Percentiles rank a stretch among this genome's conserved stretches.
Conservation (phyloP, 2,329 filamentous ascomycete genomes). For the Colletotrichum sp. region DNA sequence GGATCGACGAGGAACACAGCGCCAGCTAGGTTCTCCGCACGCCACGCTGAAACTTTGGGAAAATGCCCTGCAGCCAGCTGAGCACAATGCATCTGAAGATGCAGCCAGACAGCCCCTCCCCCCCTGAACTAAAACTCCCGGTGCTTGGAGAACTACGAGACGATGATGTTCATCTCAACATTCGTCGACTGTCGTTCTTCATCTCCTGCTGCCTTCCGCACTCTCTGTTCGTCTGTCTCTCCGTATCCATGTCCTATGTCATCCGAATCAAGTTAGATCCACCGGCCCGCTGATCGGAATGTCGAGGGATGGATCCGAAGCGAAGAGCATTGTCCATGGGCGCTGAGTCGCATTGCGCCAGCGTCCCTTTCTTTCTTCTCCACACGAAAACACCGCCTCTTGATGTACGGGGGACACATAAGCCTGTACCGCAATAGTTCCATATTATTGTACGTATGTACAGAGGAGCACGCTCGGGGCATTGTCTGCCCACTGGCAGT, state of each 20-base stretch:
- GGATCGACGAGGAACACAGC: neutral
- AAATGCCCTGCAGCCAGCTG: neutral
- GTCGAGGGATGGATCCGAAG: neutral
- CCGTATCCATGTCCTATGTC: neutral
- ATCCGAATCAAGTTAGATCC: neutral
- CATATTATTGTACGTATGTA: neutral
- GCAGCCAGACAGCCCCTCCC: neutral
- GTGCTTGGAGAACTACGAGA: neutral
- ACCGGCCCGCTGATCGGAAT: constrained; percentile 11
- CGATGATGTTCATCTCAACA: neutral
- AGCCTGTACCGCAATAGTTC: neutral
- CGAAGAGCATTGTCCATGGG: neutral
- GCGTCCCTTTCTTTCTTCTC: neutral
- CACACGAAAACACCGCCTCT: neutral
- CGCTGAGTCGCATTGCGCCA: neutral
- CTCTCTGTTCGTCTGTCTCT: neutral
- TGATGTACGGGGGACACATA: neutral
- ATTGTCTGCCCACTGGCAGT: neutral
- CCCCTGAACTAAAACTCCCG: neutral
- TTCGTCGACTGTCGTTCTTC: neutral
- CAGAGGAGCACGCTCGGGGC: neutral
- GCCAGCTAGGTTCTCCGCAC: constrained; percentile 7
- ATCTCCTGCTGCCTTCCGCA: neutral
- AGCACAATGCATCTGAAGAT: neutral
- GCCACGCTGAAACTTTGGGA: neutral